phyloP scores from a whole-genome alignment of 2,329 filamentous ascomycete genomes.

The Phaeosphaeria sp. region DNA sequence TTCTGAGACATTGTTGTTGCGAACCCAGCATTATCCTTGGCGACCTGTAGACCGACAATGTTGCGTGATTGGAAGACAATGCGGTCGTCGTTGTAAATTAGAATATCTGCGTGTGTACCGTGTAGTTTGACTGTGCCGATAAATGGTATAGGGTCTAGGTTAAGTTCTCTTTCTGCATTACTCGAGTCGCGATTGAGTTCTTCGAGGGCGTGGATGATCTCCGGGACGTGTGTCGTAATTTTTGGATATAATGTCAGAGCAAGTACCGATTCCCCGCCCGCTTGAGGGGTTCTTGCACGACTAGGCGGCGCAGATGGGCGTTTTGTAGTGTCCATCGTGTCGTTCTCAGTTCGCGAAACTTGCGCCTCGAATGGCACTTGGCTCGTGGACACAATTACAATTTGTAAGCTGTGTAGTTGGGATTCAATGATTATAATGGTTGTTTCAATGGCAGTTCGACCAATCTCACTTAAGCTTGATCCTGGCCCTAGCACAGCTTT shows the following conservation, averaged over 20 bases:
- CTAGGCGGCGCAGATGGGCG: background rate
- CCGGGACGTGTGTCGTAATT: conserved; percentile 33
- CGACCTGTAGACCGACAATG: conserved; percentile 16
- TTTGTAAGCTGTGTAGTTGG: no score
- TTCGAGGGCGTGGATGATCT: conserved; percentile 22
- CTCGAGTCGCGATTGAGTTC: conserved; percentile 11
- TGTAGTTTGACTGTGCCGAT: conserved; percentile 42
- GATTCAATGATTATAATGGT: no score
- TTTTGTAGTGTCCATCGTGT: background rate
- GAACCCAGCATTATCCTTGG: conserved; percentile 35
- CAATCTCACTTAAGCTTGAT: conserved; percentile 2
- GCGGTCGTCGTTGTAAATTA: conserved; percentile 24
- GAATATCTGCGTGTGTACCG: conserved; percentile 42
- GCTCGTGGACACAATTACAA: no score
- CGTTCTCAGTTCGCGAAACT: background rate
- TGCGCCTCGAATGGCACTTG: no score
- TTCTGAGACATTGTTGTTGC: conserved; percentile 27
- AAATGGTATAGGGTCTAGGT: conserved; percentile 22
- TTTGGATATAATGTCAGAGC: conserved; percentile 31
- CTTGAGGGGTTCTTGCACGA: background rate
- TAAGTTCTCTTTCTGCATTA: conserved; percentile 6
- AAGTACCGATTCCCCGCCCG: background rate
- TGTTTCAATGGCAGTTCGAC: background rate
- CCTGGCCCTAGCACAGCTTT: background rate
- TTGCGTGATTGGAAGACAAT: conserved; percentile 37